Evolutionary conservation across 805 yeast genomes (phyloP).

Genomic region (Wickerhamiella azymoides): DNA sequence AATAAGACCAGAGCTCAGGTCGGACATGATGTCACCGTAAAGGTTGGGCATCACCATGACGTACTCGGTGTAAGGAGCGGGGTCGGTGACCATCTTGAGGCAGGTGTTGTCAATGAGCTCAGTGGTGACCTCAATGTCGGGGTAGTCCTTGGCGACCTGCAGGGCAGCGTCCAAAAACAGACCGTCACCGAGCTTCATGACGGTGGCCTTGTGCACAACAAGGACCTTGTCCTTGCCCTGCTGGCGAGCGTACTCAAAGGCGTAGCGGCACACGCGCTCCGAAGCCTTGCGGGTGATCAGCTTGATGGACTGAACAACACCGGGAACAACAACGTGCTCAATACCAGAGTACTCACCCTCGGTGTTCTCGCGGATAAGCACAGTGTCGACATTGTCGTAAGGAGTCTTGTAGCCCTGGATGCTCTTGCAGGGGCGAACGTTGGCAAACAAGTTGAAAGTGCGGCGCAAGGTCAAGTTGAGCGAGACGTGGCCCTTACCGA

Average conservation of each 20-base stretch:
- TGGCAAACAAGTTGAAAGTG: conserved; percentile 90
- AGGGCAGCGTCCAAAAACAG: conserved; percentile 84
- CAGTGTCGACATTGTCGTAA: conserved; percentile 79
- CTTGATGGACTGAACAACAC: conserved; percentile 96
- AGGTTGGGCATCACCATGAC: conserved; percentile 99
- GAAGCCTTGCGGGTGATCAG: conserved; percentile 93
- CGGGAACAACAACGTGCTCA: conserved; percentile 95
- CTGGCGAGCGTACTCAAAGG: conserved; percentile 88
- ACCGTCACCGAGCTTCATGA: conserved; percentile 97
- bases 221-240: conserved; percentile 76
- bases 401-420: conserved; percentile 89
- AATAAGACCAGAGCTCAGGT: conserved; percentile 90
- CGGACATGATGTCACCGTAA: conserved; percentile 98
- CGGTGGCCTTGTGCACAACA: conserved; percentile 96
- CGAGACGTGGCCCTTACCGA: conserved; percentile 97
- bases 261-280: conserved; percentile 91
- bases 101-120: conserved; percentile 96
- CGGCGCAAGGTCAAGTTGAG: conserved; percentile 95
- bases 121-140: conserved; percentile 66
- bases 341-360: conserved; percentile 99
- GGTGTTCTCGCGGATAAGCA: conserved; percentile 94
- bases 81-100: conserved; percentile 78
- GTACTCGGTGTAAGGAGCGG: conserved; percentile 68
- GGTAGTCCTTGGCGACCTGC: conserved; percentile 82
- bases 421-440: conserved; percentile 93